A percentile compares a stretch with the other conserved stretches of the same genome.
Evolutionary conservation across 78 protist species (phyloP).

Genomic region (Dictyostelium firmibasis): DNA sequence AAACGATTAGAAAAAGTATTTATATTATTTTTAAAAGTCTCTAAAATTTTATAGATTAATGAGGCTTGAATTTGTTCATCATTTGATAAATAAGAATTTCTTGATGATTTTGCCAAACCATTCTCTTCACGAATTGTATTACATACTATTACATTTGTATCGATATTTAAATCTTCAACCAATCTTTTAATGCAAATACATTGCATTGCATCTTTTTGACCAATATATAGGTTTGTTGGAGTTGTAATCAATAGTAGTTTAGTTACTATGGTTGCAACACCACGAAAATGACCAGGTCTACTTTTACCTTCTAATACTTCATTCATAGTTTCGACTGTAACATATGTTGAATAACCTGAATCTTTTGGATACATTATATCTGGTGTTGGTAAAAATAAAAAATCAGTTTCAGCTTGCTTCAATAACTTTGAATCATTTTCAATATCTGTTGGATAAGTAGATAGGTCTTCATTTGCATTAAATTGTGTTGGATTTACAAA

Average conservation of each 20-base stretch:
- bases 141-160: constrained; percentile 34
- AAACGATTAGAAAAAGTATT: neutral
- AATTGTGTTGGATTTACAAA: constrained; percentile 93
- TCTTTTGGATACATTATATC: constrained; percentile 80
- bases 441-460: constrained; percentile 72
- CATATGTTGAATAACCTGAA: constrained; percentile 11
- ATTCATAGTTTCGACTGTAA: constrained; percentile 25
- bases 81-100: constrained; percentile 63
- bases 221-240: constrained; percentile 74
- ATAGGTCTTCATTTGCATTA: constrained; percentile 81
- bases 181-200: constrained; percentile 76
- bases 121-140: constrained; percentile 82
- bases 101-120: constrained; percentile 86
- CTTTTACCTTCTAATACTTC: constrained; percentile 40
- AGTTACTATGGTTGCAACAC: constrained; percentile 90
- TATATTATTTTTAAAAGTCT: neutral
- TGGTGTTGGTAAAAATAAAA: constrained; percentile 75
- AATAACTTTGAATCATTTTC: constrained; percentile 61
- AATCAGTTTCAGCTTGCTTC: constrained; percentile 47
- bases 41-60: constrained; percentile 8
- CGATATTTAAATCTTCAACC: constrained; percentile 71
- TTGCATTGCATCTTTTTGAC: constrained; percentile 93
- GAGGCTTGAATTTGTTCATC: constrained; percentile 65
- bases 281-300: constrained; percentile 86
- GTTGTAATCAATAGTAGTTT: constrained; percentile 85